A percentile compares a stretch with the other conserved stretches of the same genome.
These are phyloP conservation scores for Xylaria curta DNA, from an alignment of 495 filamentous ascomycete species.

Conservation along the genomic window DNA sequence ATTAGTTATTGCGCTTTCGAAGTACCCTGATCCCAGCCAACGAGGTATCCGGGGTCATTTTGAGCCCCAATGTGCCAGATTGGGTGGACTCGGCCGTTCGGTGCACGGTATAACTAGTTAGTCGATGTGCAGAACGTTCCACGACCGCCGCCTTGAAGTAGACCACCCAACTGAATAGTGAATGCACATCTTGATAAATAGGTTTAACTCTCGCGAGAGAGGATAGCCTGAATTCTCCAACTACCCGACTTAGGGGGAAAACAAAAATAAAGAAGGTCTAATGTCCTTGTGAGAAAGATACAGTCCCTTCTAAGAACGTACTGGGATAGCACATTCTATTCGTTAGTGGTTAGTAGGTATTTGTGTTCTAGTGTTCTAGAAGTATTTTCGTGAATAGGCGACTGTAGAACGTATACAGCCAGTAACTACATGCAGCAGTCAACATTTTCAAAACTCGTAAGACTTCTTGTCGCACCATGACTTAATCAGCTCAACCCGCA, in stretches of 20 bases:
- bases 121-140: conserved; percentile 4
- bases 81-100: conserved; percentile 10
- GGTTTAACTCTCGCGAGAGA: background rate
- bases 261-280: background rate
- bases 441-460: conserved; percentile 10
- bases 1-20: background rate
- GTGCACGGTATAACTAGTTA: conserved; percentile 13
- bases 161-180: background rate
- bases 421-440: background rate
- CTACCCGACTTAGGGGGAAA: background rate
- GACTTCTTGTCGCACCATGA: conserved; percentile 19
- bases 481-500: conserved; percentile 5
- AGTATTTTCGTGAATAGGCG: background rate
- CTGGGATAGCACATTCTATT: background rate
- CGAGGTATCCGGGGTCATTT: conserved; percentile 11
- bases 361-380: background rate
- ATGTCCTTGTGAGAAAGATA: background rate
- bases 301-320: background rate
- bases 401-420: background rate
- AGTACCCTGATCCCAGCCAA: conserved; percentile 5
- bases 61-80: conserved; percentile 15
- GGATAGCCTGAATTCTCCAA: background rate
- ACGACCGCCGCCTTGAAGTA: background rate
- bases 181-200: background rate
- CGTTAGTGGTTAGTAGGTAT: background rate